Percentiles rank a stretch among this genome's conserved stretches.
Evolutionary conservation across 2,329 filamentous ascomycete species (phyloP).

Genomic region (Teratosphaeria epicoccoides): DNA sequence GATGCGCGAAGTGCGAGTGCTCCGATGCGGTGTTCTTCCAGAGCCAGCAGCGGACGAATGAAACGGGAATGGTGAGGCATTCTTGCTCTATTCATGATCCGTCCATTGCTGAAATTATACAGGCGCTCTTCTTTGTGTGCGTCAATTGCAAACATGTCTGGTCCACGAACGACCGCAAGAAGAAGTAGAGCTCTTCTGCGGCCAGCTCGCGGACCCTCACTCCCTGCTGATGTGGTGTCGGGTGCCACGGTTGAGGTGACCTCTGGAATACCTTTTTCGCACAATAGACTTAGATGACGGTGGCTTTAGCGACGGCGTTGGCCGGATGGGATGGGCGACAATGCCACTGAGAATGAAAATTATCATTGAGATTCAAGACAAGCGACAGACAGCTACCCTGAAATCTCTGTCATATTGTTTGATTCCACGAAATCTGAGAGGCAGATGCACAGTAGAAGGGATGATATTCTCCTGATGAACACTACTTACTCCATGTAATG

Average conservation of each 20-base stretch:
- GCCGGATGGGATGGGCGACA: neutral
- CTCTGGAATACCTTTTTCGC: neutral
- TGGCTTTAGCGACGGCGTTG: neutral
- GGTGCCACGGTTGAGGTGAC: too few species aligned
- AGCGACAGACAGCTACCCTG: too few species aligned
- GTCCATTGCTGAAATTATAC: slow-evolving; percentile 4
- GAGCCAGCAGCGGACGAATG: slow-evolving; percentile 89
- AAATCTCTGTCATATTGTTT: too few species aligned
- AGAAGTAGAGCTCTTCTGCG: slow-evolving; percentile 12
- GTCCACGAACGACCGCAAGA: slow-evolving; percentile 22
- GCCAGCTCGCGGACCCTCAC: neutral
- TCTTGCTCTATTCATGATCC: neutral
- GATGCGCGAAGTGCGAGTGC: slow-evolving; percentile 74
- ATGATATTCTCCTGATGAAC: too few species aligned
- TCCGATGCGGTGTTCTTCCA: slow-evolving; percentile 97
- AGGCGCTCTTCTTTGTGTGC: slow-evolving; percentile 60
- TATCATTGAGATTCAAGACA: neutral
- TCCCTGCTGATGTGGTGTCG: neutral
- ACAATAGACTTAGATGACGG: neutral
- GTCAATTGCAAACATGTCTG: slow-evolving; percentile 88
- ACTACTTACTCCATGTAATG: too few species aligned
- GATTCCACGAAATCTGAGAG: too few species aligned
- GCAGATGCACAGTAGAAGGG: too few species aligned
- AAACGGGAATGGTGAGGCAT: slow-evolving; percentile 87
- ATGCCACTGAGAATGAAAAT: neutral